These are phyloP conservation scores for Phytopythium helicoides DNA, from an alignment of 352 stramenopile genomes.

Conservation along the genomic window DNA sequence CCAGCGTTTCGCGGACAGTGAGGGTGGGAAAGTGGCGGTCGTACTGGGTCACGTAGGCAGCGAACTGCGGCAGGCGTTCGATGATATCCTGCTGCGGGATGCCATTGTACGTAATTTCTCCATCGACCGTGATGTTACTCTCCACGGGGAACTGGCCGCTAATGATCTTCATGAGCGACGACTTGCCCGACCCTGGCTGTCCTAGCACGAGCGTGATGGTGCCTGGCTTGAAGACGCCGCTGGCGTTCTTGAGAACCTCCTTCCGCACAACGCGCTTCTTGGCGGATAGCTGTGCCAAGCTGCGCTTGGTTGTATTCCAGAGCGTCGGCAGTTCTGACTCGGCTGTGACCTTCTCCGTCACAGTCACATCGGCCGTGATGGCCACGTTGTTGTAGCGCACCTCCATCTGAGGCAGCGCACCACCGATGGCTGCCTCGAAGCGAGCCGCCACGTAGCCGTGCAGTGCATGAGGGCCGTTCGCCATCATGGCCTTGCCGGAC, in stretches of 20 bases:
- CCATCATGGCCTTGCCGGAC: slow-evolving; percentile 27
- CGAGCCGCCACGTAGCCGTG: slow-evolving; percentile 29
- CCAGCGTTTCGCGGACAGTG: slow-evolving; percentile 30
- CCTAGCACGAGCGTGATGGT: slow-evolving; percentile 35
- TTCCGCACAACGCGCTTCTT: slow-evolving; percentile 40
- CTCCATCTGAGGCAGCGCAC: slow-evolving; percentile 45
- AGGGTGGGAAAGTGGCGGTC: slow-evolving; percentile 87
- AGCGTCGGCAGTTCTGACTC: slow-evolving; percentile 34
- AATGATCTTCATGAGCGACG: slow-evolving; percentile 34
- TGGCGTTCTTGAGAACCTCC: slow-evolving; percentile 46
- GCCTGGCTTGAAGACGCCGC: slow-evolving; percentile 44
- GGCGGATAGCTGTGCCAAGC: slow-evolving; percentile 12
- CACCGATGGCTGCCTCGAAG: slow-evolving; percentile 30
- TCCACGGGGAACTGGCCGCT: slow-evolving; percentile 38
- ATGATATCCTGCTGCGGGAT: slow-evolving; percentile 20
- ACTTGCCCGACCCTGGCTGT: slow-evolving; percentile 33
- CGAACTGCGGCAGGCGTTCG: slow-evolving; percentile 34
- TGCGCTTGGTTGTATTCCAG: slow-evolving; percentile 32
- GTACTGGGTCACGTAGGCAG: slow-evolving; percentile 41
- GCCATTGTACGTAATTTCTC: slow-evolving; percentile 50
- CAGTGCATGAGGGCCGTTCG: slow-evolving; percentile 27
- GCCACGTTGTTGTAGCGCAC: slow-evolving; percentile 28
- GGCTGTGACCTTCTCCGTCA: slow-evolving; percentile 12
- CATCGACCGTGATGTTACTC: slow-evolving; percentile 32
- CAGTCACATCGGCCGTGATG: slow-evolving; percentile 21